Percentiles rank a stretch among this genome's conserved stretches.
Conservation (phyloP, 129 eudicot genomes). For the Erigeron canadensis region DNA sequence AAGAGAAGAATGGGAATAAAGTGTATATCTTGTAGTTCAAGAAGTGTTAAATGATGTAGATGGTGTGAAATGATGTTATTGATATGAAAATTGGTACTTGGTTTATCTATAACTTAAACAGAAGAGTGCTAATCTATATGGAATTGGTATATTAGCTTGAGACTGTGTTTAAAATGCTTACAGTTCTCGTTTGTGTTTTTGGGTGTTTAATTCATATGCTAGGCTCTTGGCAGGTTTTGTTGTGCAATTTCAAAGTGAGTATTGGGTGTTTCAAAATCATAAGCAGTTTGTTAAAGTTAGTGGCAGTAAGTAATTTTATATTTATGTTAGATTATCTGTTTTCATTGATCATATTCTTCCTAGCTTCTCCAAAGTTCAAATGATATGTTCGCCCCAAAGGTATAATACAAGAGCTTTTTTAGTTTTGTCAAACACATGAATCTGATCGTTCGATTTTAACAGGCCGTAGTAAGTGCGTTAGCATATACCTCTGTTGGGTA, state of each 20-base stretch:
- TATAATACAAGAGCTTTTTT: too few species aligned
- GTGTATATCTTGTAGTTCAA: background rate
- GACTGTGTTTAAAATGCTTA: slow-evolving; percentile 1
- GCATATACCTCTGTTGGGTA: too few species aligned
- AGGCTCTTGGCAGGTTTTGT: background rate
- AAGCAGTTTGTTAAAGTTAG: too few species aligned
- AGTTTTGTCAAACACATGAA: background rate
- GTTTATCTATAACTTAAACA: background rate
- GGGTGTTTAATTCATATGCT: background rate
- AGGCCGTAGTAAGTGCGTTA: too few species aligned
- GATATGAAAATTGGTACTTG: slow-evolving; percentile 1
- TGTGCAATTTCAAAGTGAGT: background rate
- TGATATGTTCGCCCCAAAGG: too few species aligned
- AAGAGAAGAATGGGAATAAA: slow-evolving; percentile 10
- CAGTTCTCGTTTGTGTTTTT: too few species aligned
- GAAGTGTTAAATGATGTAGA: slow-evolving; percentile 15
- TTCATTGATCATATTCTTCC: background rate
- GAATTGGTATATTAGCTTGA: background rate
- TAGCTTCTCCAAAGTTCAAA: too few species aligned
- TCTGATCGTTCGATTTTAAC: too few species aligned
- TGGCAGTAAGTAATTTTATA: background rate
- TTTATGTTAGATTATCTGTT: background rate
- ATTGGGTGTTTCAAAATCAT: background rate
- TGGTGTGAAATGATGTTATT: slow-evolving; percentile 15
- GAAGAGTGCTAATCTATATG: slow-evolving; percentile 1